Evolutionary conservation across 306 rosid genomes (phyloP).

Genomic region (Delonix regia): DNA sequence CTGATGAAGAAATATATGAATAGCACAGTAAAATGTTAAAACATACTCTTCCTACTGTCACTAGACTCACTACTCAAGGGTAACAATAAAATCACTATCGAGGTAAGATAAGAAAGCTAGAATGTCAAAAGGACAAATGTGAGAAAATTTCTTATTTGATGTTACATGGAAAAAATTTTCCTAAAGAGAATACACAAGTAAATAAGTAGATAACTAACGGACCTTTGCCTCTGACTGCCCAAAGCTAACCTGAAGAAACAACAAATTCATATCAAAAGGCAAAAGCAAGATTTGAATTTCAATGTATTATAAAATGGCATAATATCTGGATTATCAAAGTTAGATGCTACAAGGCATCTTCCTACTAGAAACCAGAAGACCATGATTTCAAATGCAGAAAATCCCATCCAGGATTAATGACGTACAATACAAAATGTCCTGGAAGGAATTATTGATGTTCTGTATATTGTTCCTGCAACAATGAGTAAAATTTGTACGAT

Average conservation of each 20-base stretch:
- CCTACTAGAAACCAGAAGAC: slow-evolving; percentile 21
- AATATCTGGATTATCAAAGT: slow-evolving; percentile 18
- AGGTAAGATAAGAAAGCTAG: background rate
- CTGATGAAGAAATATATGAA: slow-evolving; percentile 56
- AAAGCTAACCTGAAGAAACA: slow-evolving; percentile 81
- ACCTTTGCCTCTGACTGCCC: slow-evolving; percentile 99
- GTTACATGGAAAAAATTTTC: slow-evolving; percentile 1
- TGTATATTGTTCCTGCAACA: slow-evolving; percentile 87
- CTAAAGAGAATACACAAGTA: slow-evolving; percentile 15
- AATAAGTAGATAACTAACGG: slow-evolving; percentile 34
- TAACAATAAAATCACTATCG: slow-evolving; percentile 13
- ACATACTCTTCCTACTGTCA: background rate
- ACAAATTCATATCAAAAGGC: slow-evolving; percentile 36
- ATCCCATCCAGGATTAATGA: slow-evolving; percentile 38
- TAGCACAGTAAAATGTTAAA: slow-evolving; percentile 6
- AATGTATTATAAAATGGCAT: slow-evolving; percentile 5
- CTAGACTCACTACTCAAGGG: slow-evolving; percentile 13
- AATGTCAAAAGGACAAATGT: background rate
- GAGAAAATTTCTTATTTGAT: background rate
- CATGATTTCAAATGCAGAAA: slow-evolving; percentile 38
- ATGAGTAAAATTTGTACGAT: slow-evolving; percentile 40
- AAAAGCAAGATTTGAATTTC: slow-evolving; percentile 22
- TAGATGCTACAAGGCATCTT: slow-evolving; percentile 28
- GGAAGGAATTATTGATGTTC: slow-evolving; percentile 87
- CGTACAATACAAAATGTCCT: slow-evolving; percentile 93